Conservation (phyloP, 805 yeast species). For the Grigorovia yakushimaensis region DNA sequence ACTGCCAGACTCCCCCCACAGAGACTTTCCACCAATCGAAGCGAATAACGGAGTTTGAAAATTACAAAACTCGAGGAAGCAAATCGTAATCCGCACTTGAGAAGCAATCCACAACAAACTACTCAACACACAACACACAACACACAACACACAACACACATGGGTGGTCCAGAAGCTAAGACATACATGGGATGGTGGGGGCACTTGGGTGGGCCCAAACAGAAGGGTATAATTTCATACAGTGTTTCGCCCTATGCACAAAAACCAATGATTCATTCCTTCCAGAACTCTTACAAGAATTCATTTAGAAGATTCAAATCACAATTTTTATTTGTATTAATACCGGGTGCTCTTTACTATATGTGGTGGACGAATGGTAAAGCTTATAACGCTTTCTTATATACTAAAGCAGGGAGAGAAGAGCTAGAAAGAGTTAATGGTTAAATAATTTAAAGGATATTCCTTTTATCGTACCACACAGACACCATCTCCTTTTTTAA, state of each 20-base stretch:
- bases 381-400: slow-evolving; percentile 85
- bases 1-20: not conserved
- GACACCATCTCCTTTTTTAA: too few species aligned
- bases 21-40: not conserved
- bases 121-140: not conserved
- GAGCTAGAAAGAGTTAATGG: slow-evolving; percentile 65
- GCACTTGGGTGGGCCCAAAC: slow-evolving; percentile 73
- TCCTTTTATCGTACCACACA: too few species aligned
- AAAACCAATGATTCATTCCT: slow-evolving; percentile 79
- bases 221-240: slow-evolving; percentile 79
- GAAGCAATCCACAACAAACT: not conserved
- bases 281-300: slow-evolving; percentile 83
- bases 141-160: slow-evolving; percentile 16
- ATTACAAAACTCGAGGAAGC: not conserved
- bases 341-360: slow-evolving; percentile 78
- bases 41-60: not conserved
- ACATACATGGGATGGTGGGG: slow-evolving; percentile 99
- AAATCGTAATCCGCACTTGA: too few species aligned
- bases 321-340: slow-evolving; percentile 65
- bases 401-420: slow-evolving; percentile 96
- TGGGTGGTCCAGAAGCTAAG: slow-evolving; percentile 66
- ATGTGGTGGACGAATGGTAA: slow-evolving; percentile 79
- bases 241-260: slow-evolving; percentile 91
- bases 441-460: too few species aligned
- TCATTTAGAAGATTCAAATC: slow-evolving; percentile 85